These are phyloP conservation scores for Nakazawaea populi DNA, from an alignment of 805 yeast genomes.

Conservation along the genomic window DNA sequence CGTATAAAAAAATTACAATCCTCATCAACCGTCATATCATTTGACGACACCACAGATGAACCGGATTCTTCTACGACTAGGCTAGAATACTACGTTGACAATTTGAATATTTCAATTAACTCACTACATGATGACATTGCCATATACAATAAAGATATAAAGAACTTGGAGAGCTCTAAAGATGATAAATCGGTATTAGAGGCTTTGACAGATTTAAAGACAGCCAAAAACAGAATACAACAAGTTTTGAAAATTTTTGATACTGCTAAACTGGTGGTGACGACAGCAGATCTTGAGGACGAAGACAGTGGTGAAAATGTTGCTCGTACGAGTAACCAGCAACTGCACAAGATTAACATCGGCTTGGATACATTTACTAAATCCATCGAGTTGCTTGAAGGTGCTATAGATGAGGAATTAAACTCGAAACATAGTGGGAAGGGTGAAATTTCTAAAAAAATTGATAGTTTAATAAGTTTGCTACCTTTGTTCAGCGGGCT, in stretches of 20 bases:
- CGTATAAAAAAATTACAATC: conserved; percentile 43
- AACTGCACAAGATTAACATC: conserved; percentile 12
- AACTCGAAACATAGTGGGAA: conserved; percentile 24
- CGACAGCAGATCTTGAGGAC: conserved; percentile 21
- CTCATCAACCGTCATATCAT: conserved; percentile 40
- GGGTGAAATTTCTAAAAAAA: conserved; percentile 31
- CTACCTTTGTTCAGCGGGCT: conserved; percentile 50
- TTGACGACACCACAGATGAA: conserved; percentile 4
- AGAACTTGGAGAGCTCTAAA: conserved; percentile 11
- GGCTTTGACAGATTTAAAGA: conserved; percentile 38
- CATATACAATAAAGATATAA: conserved; percentile 23
- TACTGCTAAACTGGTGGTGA: conserved; percentile 33
- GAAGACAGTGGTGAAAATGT: not conserved
- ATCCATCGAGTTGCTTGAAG: conserved; percentile 39
- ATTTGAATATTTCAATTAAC: conserved; percentile 51
- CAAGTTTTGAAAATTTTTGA: conserved; percentile 42
- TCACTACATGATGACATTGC: conserved; percentile 46
- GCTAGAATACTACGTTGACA: conserved; percentile 60
- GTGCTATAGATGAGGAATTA: conserved; percentile 39
- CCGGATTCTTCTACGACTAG: conserved; percentile 41
- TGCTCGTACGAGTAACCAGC: conserved; percentile 6
- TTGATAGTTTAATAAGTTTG: conserved; percentile 42
- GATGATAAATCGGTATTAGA: conserved; percentile 20
- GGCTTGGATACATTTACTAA: conserved; percentile 22
- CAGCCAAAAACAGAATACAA: conserved; percentile 37